Percentiles rank a stretch among this genome's conserved stretches.
Conservation (phyloP, 768 basidiomycete genomes). For the Lactarius hatsudake region DNA sequence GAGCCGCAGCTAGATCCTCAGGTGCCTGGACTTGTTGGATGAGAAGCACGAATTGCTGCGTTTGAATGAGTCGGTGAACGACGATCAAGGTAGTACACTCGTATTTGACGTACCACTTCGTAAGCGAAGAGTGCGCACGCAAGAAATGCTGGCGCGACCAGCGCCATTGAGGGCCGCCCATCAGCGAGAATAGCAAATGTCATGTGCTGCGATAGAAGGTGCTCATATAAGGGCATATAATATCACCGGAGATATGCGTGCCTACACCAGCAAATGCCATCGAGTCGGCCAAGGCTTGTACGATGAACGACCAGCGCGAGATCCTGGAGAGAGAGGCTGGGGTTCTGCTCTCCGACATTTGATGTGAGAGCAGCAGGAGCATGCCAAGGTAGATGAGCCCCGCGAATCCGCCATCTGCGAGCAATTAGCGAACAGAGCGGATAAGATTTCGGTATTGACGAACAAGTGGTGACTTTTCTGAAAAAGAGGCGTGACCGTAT, state of each 20-base stretch:
- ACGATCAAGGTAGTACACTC: neutral
- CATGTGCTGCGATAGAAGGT: conserved; percentile 49
- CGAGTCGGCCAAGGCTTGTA: conserved; percentile 76
- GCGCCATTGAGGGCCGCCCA: conserved; percentile 73
- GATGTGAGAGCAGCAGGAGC: conserved; percentile 66
- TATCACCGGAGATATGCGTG: neutral
- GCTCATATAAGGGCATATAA: neutral
- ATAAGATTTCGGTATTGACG: neutral
- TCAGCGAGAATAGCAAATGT: conserved; percentile 86
- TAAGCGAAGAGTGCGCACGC: conserved; percentile 77
- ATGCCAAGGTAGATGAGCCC: conserved; percentile 64
- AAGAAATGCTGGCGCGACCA: conserved; percentile 82
- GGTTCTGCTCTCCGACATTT: conserved; percentile 71
- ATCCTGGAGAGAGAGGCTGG: conserved; percentile 76
- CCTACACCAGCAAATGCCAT: conserved; percentile 75
- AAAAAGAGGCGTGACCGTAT: conserved; percentile 45
- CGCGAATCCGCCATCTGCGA: conserved; percentile 69
- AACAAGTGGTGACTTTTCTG: conserved; percentile 47
- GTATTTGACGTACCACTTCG: conserved; percentile 59
- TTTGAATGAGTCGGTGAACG: conserved; percentile 6
- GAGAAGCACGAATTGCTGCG: conserved; percentile 78
- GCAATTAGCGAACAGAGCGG: neutral
- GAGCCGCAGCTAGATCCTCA: conserved; percentile 48
- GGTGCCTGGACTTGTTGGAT: conserved; percentile 83
- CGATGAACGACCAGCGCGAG: conserved; percentile 79